Base-by-base conservation (phyloP, 352 stramenopile genomes). In the Pythium vanterpoolii region DNA sequence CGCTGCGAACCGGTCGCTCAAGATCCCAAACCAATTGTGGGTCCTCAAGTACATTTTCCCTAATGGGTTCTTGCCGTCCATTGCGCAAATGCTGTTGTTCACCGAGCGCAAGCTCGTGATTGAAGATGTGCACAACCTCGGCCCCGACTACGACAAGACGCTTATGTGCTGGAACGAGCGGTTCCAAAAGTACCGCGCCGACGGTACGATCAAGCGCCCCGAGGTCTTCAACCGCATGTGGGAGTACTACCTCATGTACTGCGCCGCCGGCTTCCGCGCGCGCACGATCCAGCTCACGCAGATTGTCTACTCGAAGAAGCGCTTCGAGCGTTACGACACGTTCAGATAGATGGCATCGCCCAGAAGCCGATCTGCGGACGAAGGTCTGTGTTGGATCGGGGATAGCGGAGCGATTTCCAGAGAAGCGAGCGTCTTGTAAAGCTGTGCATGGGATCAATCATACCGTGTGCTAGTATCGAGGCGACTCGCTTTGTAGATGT, bases 21-120 rank as follows among this genome's bases (percentile, higher is more conserved):
- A 93, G 77, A 85, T 87, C 38, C 76, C 79, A 28, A 83, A 78
- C 64, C 86, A 90, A 72, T 74, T 86, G 64, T 96, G 89, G 79
- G 90, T 96, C 62, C 79, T 93, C 60, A 93, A 92, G 72, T 95
- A 93, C 79, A 96, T 96, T 71, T 96, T 96, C 69, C 87, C 87
- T 23, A 94, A 94, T 53, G 87, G 87, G 57, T 91, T 93, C 71
- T 43, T 95, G 56, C 85, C 86, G 52, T 95, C 79, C 44, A 66
- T 89, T 19, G 73, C 77, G 55, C 80, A 93, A 64, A 84, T 90
- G 73, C 61, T 90, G 36, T 60, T 64, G n/a, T 89, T 88, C 56
- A 71, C 84, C 16, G 84, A 94, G 68, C 79, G 81, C 73, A 92
- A 89, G 71, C 60, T 94, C 40, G 62, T 92, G 50, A 69, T 89